Conservation (phyloP, 345 rosid genomes). For the Carallia brachiata region DNA sequence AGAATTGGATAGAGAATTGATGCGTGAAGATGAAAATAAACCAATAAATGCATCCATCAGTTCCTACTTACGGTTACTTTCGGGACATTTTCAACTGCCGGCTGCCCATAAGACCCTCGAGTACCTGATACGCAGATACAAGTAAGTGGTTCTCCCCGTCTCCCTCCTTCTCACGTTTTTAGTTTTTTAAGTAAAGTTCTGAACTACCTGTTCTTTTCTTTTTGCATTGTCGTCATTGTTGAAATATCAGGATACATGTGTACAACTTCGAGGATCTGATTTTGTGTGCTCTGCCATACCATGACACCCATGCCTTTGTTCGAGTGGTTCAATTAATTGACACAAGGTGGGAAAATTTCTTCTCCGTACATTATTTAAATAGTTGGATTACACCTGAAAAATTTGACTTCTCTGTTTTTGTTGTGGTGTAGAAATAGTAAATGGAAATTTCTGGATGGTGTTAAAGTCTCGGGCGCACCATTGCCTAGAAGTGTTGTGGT, state of each 20-base stretch:
- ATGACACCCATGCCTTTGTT: constrained; percentile 86
- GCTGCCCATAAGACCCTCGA: constrained; percentile 75
- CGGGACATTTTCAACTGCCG: constrained; percentile 61
- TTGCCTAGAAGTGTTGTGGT: constrained; percentile 78
- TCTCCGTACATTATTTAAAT: neutral
- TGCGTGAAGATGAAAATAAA: constrained; percentile 57
- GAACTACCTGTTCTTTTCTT: neutral
- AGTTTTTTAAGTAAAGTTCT: neutral
- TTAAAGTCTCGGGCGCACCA: constrained; percentile 83
- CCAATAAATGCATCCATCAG: constrained; percentile 52
- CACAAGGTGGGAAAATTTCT: constrained; percentile 49
- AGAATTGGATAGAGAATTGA: constrained; percentile 76
- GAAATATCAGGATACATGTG: constrained; percentile 63
- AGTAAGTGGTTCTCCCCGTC: constrained; percentile 38
- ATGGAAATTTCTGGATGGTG: constrained; percentile 89
- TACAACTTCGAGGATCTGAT: constrained; percentile 77
- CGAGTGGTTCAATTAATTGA: constrained; percentile 72
- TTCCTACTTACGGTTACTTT: constrained; percentile 62
- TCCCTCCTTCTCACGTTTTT: neutral
- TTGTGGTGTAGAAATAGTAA: constrained; percentile 56
- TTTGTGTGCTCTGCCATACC: constrained; percentile 78
- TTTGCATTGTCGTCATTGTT: constrained; percentile 7
- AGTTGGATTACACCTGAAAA: constrained; percentile 1
- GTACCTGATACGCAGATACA: constrained; percentile 89
- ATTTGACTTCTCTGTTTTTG: constrained; percentile 10